These are phyloP conservation scores for Saxophila tyrrhenica DNA, from an alignment of 495 filamentous ascomycete genomes.

Conservation along the genomic window DNA sequence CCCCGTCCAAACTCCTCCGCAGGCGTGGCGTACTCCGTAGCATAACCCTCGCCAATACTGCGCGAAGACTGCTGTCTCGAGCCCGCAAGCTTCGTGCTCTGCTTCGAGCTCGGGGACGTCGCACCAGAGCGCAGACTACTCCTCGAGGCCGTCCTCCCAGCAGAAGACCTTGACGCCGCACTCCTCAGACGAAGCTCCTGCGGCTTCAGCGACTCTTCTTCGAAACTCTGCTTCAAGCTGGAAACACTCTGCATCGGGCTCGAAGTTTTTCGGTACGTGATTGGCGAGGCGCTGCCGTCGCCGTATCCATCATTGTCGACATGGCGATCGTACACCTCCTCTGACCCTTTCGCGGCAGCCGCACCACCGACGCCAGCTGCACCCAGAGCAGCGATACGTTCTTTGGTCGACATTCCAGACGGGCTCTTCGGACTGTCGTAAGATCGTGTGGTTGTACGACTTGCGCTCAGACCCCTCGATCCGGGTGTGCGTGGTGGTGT, in stretches of 20 bases:
- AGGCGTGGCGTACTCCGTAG: constrained; percentile 29
- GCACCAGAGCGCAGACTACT: constrained; percentile 17
- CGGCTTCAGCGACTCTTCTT: constrained; percentile 28
- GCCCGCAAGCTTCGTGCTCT: constrained; percentile 14
- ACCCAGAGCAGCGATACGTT: constrained; percentile 28
- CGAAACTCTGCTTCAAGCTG: constrained; percentile 49
- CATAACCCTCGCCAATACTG: constrained; percentile 23
- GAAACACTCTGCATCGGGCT: constrained; percentile 86
- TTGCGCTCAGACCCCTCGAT: constrained; percentile 39
- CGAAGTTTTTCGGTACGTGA: constrained; percentile 41
- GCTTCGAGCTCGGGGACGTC: constrained; percentile 26
- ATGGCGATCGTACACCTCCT: constrained; percentile 20
- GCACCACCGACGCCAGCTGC: constrained; percentile 31
- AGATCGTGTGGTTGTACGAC: constrained; percentile 47
- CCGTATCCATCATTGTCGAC: constrained; percentile 26
- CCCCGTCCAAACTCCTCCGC: constrained; percentile 36
- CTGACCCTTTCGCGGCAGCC: constrained; percentile 20
- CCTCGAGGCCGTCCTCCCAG: constrained; percentile 6
- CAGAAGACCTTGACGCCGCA: constrained; percentile 20
- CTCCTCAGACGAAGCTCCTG: constrained; percentile 19
- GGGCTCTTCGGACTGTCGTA: constrained; percentile 26
- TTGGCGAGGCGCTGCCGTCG: constrained; percentile 23
- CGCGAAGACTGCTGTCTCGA: constrained; percentile 11
- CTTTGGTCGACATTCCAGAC: constrained; percentile 30
- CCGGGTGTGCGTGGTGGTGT: constrained; percentile 38